phyloP scores from a whole-genome alignment of 257 asterid species.

The Thymus quinquecostatus region DNA sequence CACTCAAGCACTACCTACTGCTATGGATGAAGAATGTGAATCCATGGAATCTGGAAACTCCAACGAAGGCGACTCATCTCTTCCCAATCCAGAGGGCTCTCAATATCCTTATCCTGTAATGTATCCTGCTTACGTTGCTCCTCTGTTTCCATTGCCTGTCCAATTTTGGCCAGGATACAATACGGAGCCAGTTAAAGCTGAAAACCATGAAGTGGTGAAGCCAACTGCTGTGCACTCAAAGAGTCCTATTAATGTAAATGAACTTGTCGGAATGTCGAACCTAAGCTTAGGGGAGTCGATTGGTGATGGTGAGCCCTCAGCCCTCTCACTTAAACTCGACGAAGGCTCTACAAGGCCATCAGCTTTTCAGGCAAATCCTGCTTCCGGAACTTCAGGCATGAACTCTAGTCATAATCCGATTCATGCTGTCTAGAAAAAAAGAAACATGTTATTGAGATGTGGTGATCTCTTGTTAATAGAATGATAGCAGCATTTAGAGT shows the following conservation, averaged over 20 bases:
- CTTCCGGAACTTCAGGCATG: conserved; percentile 61
- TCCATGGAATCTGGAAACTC: conserved; percentile 85
- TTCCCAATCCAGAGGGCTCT: conserved; percentile 54
- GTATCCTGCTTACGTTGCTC: conserved; percentile 83
- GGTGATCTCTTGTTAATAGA: conserved; percentile 46
- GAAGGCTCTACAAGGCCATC: conserved; percentile 93
- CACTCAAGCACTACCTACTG: conserved; percentile 46
- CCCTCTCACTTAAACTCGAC: conserved; percentile 65
- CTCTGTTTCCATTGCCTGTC: conserved; percentile 66
- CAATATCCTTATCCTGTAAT: conserved; percentile 69
- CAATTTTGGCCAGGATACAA: conserved; percentile 73
- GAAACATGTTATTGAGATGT: conserved; percentile 30
- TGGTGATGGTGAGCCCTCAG: conserved; percentile 54
- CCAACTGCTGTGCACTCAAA: conserved; percentile 93
- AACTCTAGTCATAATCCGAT: conserved; percentile 75
- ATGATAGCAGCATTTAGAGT: conserved; percentile 41
- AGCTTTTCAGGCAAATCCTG: conserved; percentile 87
- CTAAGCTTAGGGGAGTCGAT: conserved; percentile 83
- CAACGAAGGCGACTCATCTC: conserved; percentile 51
- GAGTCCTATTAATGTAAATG: conserved; percentile 84
- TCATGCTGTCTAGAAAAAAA: conserved; percentile 59
- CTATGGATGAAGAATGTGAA: conserved; percentile 80
- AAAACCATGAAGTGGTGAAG: conserved; percentile 83
- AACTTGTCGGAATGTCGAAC: conserved; percentile 87
- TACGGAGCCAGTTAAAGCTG: conserved; percentile 63